Evolutionary conservation across 1,139 yeast genomes (phyloP).

Genomic region (Kurtzmaniella quercitrusa): DNA sequence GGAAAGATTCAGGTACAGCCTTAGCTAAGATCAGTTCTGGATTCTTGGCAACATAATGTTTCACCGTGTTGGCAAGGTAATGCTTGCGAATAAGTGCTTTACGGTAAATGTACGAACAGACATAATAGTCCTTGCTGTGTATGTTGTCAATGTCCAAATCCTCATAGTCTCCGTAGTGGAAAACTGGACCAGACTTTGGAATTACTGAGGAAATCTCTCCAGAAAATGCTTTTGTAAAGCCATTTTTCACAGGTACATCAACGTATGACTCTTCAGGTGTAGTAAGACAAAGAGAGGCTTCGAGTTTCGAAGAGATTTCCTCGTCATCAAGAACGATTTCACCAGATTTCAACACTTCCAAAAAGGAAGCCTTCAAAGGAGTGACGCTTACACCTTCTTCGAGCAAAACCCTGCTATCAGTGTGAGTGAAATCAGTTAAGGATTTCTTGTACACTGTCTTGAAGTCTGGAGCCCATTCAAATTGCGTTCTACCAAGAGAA

Average conservation of each 20-base stretch:
- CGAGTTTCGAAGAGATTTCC: slow-evolving; percentile 3
- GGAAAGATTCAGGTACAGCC: slow-evolving; percentile 73
- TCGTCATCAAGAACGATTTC: slow-evolving; percentile 41
- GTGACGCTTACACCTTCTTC: slow-evolving; percentile 67
- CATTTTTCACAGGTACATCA: slow-evolving; percentile 43
- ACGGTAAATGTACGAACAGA: slow-evolving; percentile 79
- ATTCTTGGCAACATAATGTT: slow-evolving; percentile 66
- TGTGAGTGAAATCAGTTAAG: slow-evolving; percentile 46
- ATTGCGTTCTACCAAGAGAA: slow-evolving; percentile 32
- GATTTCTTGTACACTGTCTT: slow-evolving; percentile 62
- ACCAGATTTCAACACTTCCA: slow-evolving; percentile 54
- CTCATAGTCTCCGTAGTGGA: slow-evolving; percentile 90
- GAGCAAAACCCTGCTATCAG: slow-evolving; percentile 52
- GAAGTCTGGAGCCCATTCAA: slow-evolving; percentile 83
- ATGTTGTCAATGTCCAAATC: slow-evolving; percentile 72
- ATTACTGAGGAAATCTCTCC: slow-evolving; percentile 13
- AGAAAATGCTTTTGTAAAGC: background rate
- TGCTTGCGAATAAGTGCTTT: slow-evolving; percentile 90
- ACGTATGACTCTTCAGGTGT: slow-evolving; percentile 46
- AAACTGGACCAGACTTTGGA: slow-evolving; percentile 20
- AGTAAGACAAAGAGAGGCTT: slow-evolving; percentile 23
- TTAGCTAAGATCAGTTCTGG: slow-evolving; percentile 57
- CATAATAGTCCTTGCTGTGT: slow-evolving; percentile 45
- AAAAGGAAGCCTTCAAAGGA: slow-evolving; percentile 75
- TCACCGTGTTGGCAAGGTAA: slow-evolving; percentile 76